Conservation (phyloP, 345 rosid genomes). For the Diplotaxis tenuifolia region DNA sequence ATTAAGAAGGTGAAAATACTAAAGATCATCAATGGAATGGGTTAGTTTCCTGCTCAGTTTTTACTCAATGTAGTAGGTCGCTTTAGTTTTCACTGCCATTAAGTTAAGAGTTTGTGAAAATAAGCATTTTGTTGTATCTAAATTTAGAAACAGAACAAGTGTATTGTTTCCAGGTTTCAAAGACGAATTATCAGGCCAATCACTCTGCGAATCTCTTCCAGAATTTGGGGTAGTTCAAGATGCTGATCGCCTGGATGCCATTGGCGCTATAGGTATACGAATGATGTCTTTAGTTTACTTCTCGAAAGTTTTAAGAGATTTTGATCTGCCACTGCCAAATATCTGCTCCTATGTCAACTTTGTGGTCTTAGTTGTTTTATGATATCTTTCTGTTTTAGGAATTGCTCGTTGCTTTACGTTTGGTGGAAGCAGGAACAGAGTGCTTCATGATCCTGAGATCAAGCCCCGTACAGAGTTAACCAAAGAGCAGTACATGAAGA, state of each 20-base stretch:
- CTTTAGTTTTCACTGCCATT: no score
- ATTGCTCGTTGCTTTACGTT: conserved; percentile 91
- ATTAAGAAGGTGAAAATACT: conserved; percentile 62
- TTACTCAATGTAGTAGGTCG: no score
- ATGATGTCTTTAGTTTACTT: conserved; percentile 13
- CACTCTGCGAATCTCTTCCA: conserved; percentile 42
- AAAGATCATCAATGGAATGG: conserved; percentile 68
- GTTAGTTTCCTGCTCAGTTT: conserved; percentile 42
- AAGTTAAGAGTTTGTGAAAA: no score
- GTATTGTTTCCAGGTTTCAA: conserved; percentile 61
- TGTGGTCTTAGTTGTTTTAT: no score
- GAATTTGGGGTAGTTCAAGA: conserved; percentile 93
- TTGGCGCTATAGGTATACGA: conserved; percentile 73
- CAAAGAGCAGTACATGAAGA: conserved; percentile 71
- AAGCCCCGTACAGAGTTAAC: conserved; percentile 63
- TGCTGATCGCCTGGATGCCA: conserved; percentile 93
- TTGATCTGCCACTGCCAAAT: no score
- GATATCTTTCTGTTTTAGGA: conserved; percentile 43
- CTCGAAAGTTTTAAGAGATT: not conserved
- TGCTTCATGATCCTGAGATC: conserved; percentile 76
- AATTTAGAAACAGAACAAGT: not conserved
- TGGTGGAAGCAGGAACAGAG: conserved; percentile 75
- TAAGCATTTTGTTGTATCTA: no score
- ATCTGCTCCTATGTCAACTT: not conserved
- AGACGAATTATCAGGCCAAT: conserved; percentile 57